Evolutionary conservation across 441 rosid genomes (phyloP), one percentile per base, ranked within the genome.

Genomic region (Bruguiera hainesii): DNA sequence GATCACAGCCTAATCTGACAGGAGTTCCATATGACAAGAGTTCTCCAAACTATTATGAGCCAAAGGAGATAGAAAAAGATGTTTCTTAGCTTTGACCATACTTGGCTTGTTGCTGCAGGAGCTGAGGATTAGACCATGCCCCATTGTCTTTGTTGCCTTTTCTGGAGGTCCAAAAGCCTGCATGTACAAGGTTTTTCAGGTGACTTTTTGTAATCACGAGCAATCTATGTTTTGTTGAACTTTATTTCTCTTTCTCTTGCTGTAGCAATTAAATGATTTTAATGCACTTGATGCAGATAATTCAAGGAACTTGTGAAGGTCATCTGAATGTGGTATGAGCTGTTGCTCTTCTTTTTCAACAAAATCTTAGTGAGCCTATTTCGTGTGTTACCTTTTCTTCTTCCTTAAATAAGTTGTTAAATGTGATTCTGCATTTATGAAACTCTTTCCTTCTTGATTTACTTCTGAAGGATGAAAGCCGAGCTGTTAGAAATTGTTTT

Each of bases 161-260:
- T 94, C 97, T 73, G 97, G 92, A 0, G 90, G 89, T 81, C 70
- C 96, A 1, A 91, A 94, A 81, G 93, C 97, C 72, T 89, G 96
- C 76, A 78, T 91, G 97, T 84, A 85, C 82, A 89, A 91, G 84
- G 87, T 83, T 35, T 80, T 87, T 66, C 96, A 94, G 96, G 98
- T 78, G 78, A 67, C 55, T 42, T 64, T 25, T 23, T 49, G 63
- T 52, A 53, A 55, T 56, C 64, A 23, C 19, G 30, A 8, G 30
- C 19, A 19, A n/a, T 20, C 60, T 42, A 35, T 11, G 21, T 72
- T 2, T 64, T 18, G 56, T 21, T 51, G 15, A 56, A 21, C 4
- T 29, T 52, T 52, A 8, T 8, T 18, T 19, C 39, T 37, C 42
- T 66, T 42, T 60, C 29, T 26, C 67, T 31, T 25, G 30, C 37